Base-by-base conservation (phyloP, 352 stramenopile genomes). In the Phytopythium mirpurense region DNA sequence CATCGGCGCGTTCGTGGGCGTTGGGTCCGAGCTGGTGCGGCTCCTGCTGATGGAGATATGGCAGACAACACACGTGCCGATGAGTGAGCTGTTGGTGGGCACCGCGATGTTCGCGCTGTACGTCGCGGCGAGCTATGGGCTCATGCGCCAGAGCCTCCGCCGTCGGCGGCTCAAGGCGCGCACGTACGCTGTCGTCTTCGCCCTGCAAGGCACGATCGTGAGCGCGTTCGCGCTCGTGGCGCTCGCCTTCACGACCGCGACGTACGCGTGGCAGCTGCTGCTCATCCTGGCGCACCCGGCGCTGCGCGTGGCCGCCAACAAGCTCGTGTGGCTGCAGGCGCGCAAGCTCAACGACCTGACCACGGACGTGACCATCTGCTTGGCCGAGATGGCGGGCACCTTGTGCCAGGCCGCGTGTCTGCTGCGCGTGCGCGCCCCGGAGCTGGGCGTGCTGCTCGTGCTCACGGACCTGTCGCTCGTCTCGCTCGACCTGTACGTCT, bases 281-380 rank as follows among this genome's bases (percentile, higher is more conserved):
- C 37, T 77, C 49, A 54, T 73, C 9, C 14, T 65, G 10, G 19
- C 51, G 9, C 67, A 74, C 11, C 59, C 67, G 1, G 21, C 55
- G 1, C 46, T 77, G 15, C 60, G 67, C 41, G 34, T 65, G 24
- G 11, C 54, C 7, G 12, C 71, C 18, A 73, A 72, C 37, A 59
- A 59, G 5, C 41, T 58, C 12, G 46, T 60, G 10, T 77, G 70
- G 67, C 47, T 45, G n/a, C 53, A 69, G 12, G 65, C 67, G 35
- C 54, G 62, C 15, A 59, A 65, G 23, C 57, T 80, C 11, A 63
- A 54, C 21, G 70, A 77, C 55, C 43, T 80, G 18, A 72, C 54
- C 31, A 69, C 70, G 14, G 67, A 77, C 32, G 65, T 80, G n/a
- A 73, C 65, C n/a, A 59, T 80, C 6, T 75, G 63, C 55, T 54